Evolutionary conservation across 2,329 filamentous ascomycete species (phyloP).

Genomic region (Epichloe sylvatica): DNA sequence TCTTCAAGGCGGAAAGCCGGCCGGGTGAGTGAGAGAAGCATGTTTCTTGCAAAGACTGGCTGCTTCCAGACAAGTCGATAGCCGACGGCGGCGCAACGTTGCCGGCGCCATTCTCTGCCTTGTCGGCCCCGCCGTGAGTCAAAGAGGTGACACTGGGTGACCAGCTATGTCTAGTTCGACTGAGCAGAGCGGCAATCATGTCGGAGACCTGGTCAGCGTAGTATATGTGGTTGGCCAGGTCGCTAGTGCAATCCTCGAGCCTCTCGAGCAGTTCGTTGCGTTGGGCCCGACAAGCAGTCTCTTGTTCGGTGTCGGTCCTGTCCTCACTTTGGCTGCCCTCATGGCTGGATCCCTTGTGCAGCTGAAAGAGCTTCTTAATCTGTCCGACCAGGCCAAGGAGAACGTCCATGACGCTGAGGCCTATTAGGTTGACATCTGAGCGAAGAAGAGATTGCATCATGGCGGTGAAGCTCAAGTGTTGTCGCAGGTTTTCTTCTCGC

Average conservation of each 20-base stretch:
- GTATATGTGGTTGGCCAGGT: slow-evolving; percentile 87
- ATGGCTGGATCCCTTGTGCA: slow-evolving; percentile 28
- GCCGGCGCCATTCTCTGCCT: slow-evolving; percentile 30
- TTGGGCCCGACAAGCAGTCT: slow-evolving; percentile 26
- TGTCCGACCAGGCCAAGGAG: slow-evolving; percentile 74
- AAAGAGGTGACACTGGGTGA: slow-evolving; percentile 30
- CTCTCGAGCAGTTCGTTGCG: slow-evolving; percentile 52
- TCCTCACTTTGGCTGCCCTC: slow-evolving; percentile 21
- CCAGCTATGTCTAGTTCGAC: slow-evolving; percentile 56
- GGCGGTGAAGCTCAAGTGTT: slow-evolving; percentile 61
- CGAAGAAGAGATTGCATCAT: slow-evolving; percentile 72
- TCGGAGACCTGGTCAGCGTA: slow-evolving; percentile 93
- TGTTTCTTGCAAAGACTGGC: slow-evolving; percentile 33
- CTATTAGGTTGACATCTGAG: slow-evolving; percentile 86
- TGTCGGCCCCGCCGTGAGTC: slow-evolving; percentile 20
- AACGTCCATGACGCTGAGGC: slow-evolving; percentile 91
- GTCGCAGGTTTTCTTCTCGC: slow-evolving; percentile 54
- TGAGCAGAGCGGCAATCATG: slow-evolving; percentile 73
- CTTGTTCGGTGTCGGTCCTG: slow-evolving; percentile 18
- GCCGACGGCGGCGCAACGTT: slow-evolving; percentile 16
- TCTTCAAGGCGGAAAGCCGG: slow-evolving; percentile 54
- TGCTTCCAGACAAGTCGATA: slow-evolving; percentile 28
- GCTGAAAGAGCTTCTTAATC: slow-evolving; percentile 61
- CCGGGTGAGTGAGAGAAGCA: slow-evolving; percentile 40
- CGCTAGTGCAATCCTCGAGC: slow-evolving; percentile 73